These are phyloP conservation scores for Exophiala aquamarina DNA, from an alignment of 2,329 filamentous ascomycete species.

Conservation along the genomic window DNA sequence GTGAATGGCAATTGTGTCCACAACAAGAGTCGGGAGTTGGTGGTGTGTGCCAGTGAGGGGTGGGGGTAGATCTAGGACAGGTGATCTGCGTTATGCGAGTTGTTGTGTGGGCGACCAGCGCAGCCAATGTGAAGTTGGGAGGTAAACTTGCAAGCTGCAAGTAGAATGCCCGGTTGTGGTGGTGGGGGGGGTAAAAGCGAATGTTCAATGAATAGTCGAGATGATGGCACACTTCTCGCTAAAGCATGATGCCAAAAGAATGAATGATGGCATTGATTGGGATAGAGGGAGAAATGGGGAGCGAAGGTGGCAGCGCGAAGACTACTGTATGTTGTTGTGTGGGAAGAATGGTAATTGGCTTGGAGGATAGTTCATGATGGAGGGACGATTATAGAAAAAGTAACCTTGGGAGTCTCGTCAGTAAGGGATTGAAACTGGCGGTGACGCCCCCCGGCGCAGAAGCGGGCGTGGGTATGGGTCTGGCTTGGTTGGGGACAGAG, in stretches of 20 bases:
- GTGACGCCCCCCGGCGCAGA: too few relatives aligned
- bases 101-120: constrained; percentile 20
- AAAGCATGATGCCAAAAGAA: constrained; percentile 15
- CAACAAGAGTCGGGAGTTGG: neutral
- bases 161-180: too few relatives aligned
- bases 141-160: neutral
- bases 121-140: constrained; percentile 12
- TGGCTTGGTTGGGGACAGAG: too few relatives aligned
- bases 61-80: neutral
- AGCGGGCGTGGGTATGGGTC: too few relatives aligned
- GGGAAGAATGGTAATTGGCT: constrained; percentile 1
- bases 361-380: too few relatives aligned
- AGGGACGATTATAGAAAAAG: too few relatives aligned
- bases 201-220: constrained; percentile 21
- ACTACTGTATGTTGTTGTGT: neutral
- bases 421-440: too few relatives aligned
- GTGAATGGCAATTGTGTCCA: constrained; percentile 1
- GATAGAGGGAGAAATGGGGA: neutral
- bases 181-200: constrained; percentile 9
- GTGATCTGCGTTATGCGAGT: neutral
- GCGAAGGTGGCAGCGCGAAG: neutral
- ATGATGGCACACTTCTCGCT: constrained; percentile 22
- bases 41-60: neutral
- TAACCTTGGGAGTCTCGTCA: too few relatives aligned
- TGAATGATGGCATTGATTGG: constrained; percentile 8